Evolutionary conservation across 2,329 filamentous ascomycete genomes (phyloP).

Genomic region (Lachnellula arida): DNA sequence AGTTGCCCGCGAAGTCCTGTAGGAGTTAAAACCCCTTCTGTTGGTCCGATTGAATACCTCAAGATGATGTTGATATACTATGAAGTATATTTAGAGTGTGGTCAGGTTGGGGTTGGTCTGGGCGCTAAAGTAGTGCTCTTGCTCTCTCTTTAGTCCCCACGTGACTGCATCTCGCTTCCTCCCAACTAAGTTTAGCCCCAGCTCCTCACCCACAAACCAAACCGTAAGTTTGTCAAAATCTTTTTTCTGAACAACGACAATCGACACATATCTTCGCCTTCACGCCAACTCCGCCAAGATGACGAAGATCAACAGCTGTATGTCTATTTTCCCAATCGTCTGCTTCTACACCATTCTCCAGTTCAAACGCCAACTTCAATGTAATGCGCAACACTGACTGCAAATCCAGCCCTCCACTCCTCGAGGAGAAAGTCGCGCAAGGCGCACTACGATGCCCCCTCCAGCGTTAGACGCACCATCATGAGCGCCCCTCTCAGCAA

Average conservation of each 20-base stretch:
- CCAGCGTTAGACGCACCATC: conserved; percentile 88
- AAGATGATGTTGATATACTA: too few species aligned
- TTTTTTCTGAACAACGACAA: conserved; percentile 18
- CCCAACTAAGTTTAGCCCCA: background rate
- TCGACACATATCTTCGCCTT: conserved; percentile 19
- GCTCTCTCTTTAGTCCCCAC: too few species aligned
- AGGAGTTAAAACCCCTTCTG: too few species aligned
- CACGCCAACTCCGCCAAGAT: conserved; percentile 47
- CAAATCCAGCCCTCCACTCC: conserved; percentile 57
- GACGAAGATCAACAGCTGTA: conserved; percentile 65
- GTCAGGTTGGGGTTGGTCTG: too few species aligned
- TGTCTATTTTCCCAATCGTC: conserved; percentile 22
- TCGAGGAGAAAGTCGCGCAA: conserved; percentile 98
- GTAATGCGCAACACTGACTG: conserved; percentile 10
- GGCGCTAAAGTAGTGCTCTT: too few species aligned
- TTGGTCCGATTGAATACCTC: too few species aligned
- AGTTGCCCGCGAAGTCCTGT: too few species aligned
- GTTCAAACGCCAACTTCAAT: background rate
- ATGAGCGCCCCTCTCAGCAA: conserved; percentile 96
- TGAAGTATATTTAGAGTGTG: too few species aligned
- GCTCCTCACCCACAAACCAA: background rate
- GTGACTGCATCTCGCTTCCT: background rate
- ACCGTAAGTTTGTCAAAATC: too few species aligned
- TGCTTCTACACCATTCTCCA: background rate
- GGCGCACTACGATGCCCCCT: conserved; percentile 94